These are phyloP conservation scores for Catenaria anguillulae DNA, from an alignment of 371 early-diverging fungal species.

Conservation along the genomic window DNA sequence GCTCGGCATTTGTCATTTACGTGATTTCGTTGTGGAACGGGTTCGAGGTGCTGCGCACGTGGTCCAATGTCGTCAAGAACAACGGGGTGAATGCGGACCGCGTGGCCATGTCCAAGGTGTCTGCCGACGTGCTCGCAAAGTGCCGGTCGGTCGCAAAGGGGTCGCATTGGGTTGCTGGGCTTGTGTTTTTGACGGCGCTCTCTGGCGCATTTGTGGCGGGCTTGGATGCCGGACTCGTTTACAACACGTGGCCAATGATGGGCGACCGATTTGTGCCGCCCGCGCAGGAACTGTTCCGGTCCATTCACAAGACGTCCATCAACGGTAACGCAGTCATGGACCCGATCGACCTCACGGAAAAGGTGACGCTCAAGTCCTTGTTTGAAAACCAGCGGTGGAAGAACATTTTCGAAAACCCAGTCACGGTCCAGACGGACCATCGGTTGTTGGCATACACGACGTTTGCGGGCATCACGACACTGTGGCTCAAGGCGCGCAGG, in stretches of 20 bases:
- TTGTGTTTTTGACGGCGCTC: conserved; percentile 65
- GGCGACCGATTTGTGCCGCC: conserved; percentile 58
- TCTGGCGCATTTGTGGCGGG: conserved; percentile 85
- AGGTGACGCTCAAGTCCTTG: conserved; percentile 2
- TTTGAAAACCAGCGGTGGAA: conserved; percentile 35
- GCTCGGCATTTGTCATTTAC: conserved; percentile 78
- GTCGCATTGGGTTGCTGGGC: conserved; percentile 40
- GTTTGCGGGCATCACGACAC: conserved; percentile 43
- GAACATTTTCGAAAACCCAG: conserved; percentile 82
- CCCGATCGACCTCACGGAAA: conserved; percentile 10
- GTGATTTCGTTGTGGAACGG: conserved; percentile 60
- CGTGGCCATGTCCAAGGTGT: not conserved
- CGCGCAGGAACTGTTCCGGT: conserved; percentile 35
- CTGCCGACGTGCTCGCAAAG: conserved; percentile 4
- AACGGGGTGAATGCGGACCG: not conserved
- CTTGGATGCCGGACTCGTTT: conserved; percentile 87
- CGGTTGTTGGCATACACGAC: conserved; percentile 77
- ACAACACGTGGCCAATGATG: conserved; percentile 85
- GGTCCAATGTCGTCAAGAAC: not conserved
- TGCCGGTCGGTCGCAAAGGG: conserved; percentile 6
- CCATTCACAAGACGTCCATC: conserved; percentile 13
- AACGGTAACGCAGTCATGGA: conserved; percentile 23
- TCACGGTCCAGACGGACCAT: conserved; percentile 89
- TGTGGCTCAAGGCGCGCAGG: conserved; percentile 55
- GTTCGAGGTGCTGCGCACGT: conserved; percentile 38